Evolutionary conservation across 331 rosid species (phyloP), one percentile per base, ranked within the genome.

Genomic region (Saraca asoca): DNA sequence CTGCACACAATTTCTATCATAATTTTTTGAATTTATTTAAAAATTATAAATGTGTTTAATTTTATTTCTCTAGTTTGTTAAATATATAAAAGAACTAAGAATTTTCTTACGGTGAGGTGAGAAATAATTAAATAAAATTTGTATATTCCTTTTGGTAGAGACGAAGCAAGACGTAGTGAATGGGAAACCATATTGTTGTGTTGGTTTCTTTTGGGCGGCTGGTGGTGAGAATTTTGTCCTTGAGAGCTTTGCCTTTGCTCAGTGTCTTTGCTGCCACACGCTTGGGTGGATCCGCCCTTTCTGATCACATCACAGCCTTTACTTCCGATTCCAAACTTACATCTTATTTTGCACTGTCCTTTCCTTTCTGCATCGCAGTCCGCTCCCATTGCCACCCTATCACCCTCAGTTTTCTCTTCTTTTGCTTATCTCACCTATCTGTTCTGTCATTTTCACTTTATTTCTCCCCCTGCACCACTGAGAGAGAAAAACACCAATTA

Each of bases 231-330:
- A 14, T n/a, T 46, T 15, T 77, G 69, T 48, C 73, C 64, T 49
- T 34, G 39, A 14, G 18, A 59, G 54, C 37, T 59, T 63, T 33
- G 18, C 11, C n/a, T 54, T 51, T 78, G 19, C 19, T 74, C 75
- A 44, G 55, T 41, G 79, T 74, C 57, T 64, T 51, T 76, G 80
- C 80, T 58, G 52, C 71, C 84, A 75, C 80, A 65, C 80, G 84
- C 80, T 74, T 74, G 80, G 76, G 66, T 68, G 79, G 65, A 78
- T 73, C 73, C 82, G 56, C 79, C 56, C 53, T 51, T 35, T 54
- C 18, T 50, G 45, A 53, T 57, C 31, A 24, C 3, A 3, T 72
- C 72, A 37, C 69, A 29, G 9, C 35, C 45, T 76, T 57, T 41
- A 10, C 72, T 76, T 12, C 5, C 50, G 51, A 29, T 6, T 14